Evolutionary conservation across 441 rosid species (phyloP).

Genomic region (Brassica hybrid): DNA sequence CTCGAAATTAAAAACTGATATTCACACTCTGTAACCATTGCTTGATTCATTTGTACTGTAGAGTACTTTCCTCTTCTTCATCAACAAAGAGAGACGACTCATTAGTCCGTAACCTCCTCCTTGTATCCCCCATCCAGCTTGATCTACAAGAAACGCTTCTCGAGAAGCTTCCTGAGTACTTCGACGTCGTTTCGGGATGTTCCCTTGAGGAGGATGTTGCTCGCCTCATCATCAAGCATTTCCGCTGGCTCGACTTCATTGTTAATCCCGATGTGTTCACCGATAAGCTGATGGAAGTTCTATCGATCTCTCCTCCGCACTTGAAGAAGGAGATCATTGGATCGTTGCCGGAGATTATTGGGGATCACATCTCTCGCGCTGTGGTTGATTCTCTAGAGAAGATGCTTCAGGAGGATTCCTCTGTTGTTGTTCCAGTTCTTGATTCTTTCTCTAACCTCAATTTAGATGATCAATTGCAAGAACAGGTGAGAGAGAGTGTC

Average conservation of each 20-base stretch:
- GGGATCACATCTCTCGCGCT: constrained; percentile 59
- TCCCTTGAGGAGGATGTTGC: constrained; percentile 71
- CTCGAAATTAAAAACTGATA: too few relatives aligned
- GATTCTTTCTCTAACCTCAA: constrained; percentile 80
- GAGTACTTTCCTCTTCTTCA: constrained; percentile 59
- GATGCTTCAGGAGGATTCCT: constrained; percentile 81
- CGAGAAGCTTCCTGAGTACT: constrained; percentile 83
- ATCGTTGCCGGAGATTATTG: constrained; percentile 87
- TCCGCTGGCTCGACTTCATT: constrained; percentile 84
- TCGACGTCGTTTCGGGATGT: constrained; percentile 46
- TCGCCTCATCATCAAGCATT: constrained; percentile 72
- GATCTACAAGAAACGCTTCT: constrained; percentile 72
- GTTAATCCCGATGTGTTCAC: constrained; percentile 59
- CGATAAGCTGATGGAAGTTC: constrained; percentile 73
- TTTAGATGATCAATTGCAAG: constrained; percentile 72
- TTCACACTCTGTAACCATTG: constrained; percentile 24
- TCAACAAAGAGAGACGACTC: constrained; percentile 57
- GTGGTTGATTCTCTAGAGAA: constrained; percentile 74
- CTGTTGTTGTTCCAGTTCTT: constrained; percentile 69
- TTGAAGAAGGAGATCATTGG: constrained; percentile 88
- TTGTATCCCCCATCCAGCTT: constrained; percentile 70
- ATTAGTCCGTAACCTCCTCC: constrained; percentile 65
- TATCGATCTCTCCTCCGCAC: constrained; percentile 67
- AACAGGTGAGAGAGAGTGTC: constrained; percentile 59
- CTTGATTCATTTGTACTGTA: constrained; percentile 38